Evolutionary conservation across 345 rosid genomes (phyloP).

Genomic region (Aurinia saxatilis): DNA sequence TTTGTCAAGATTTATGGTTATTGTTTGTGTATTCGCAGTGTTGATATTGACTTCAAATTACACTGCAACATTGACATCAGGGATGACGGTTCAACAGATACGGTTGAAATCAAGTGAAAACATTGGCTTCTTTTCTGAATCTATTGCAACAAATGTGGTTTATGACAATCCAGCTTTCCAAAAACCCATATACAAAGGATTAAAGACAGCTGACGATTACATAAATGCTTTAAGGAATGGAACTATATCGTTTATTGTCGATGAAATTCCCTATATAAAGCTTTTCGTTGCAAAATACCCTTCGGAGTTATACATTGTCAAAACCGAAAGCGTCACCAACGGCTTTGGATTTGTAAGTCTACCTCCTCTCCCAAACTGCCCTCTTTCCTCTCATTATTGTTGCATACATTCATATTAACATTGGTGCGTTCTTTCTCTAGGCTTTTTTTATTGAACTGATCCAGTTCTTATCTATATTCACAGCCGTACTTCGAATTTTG

Average conservation of each 20-base stretch:
- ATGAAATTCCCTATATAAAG: conserved; percentile 26
- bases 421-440: conserved; percentile 8
- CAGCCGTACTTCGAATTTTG: conserved; percentile 85
- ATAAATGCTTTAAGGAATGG: conserved; percentile 19
- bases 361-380: background rate
- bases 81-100: conserved; percentile 37
- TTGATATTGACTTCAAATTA: conserved; percentile 44
- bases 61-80: conserved; percentile 43
- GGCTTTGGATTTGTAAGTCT: conserved; percentile 34
- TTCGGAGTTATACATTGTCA: background rate
- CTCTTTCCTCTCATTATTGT: background rate
- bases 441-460: conserved; percentile 1
- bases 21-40: conserved; percentile 45
- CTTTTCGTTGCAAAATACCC: conserved; percentile 8
- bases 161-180: background rate
- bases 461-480: background rate
- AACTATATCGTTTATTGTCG: conserved; percentile 18
- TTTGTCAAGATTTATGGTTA: conserved; percentile 39
- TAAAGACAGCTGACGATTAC: background rate
- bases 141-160: background rate
- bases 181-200: background rate
- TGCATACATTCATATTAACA: background rate
- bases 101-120: conserved; percentile 9
- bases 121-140: background rate
- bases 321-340: conserved; percentile 4